Base-by-base conservation (phyloP, 2,329 filamentous ascomycete genomes). In the Aspergillus japonicus region DNA sequence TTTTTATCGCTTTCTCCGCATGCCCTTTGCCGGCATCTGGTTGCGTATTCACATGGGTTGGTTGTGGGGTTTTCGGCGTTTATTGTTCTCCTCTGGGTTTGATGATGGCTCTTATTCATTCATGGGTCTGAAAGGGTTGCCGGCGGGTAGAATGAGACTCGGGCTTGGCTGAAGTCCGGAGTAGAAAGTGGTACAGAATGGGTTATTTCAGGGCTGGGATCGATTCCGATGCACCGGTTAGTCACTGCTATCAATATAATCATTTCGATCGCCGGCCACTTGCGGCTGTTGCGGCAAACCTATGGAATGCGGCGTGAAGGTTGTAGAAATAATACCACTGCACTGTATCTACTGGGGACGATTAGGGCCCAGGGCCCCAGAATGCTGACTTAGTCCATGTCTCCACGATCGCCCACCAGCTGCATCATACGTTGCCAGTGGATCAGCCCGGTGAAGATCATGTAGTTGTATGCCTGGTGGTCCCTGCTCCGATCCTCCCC, bases 1-100 rank as follows among this genome's bases (percentile, higher is more conserved):
- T 62, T 66, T 72, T 67, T 59, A 42, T 65, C 63, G 64, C 54
- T 65, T 71, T 72, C 61, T 73, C 64, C 66, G 63, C 62, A 65
- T 73, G 66, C 68, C 68, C 68, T 70, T 68, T 72, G 64, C 70
- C 64, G 69, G 66, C 71, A 71, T 70, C 66, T 67, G 62, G 69
- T 69, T 70, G 70, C 66, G 65, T 71, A 64, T 68, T 71, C 67
- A 68, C 59, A 63, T 67, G 69, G 71, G 64, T 71, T 69, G 71
- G 74, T 70, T 69, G 72, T 73, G 73, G 73, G 74, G 74, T 76
- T 75, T 70, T 61, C 62, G 74, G 74, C 74, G 74, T 76, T 77
- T 66, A 66, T 61, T 59, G 55, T 56, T 24, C 68, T 71, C 70
- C 66, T 69, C 69, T 70, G 70, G 71, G 65, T 74, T 72, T 69